Base-by-base conservation (phyloP, 192 early-diverging fungal species). In the Podila clonocystis region DNA sequence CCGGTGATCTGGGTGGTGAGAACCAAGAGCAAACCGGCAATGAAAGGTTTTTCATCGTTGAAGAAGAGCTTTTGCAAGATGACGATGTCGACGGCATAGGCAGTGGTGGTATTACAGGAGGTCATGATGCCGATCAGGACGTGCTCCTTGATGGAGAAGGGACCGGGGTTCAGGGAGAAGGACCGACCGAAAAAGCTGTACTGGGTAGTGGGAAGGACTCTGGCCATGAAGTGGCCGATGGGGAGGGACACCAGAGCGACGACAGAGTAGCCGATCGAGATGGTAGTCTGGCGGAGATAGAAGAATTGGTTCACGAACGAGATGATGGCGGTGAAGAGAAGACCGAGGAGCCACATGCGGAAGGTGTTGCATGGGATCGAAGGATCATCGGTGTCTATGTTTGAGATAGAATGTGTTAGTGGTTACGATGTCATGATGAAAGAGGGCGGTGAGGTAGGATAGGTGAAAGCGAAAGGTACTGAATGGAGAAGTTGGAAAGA, bases 131-230 rank as follows among this genome's bases (percentile, higher is more conserved):
- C 80, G 55, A 90, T 87, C n/a, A n/a, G 30, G 50, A 84, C 83
- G 59, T 89, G 89, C 66, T 91, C 86, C 87, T 91, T 91, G 71
- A 89, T 77, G 29, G 76, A 84, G 74, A 91, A 91, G n/a, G 79
- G 70, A 9, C 88, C 89, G 41, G 89, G 89, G 65, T 91, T 91
- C 31, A 80, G 79, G 65, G 74, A 91, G 48, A 0, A 62, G 5
- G 13, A 13, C 31, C 33, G 22, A n/a, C 88, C 83, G 63, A 88
- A 87, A 0, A 87, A 65, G 29, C 58, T 55, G 50, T 79, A 89
- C 41, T 4, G 62, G 12, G 57, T 73, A 12, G 60, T 72, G 17
- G 87, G 87, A 6, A 88, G 75, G 7, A 83, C 62, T 6, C 20
- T 58, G 52, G 82, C 87, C 74, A 89, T 50, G 30, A 83, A 38